Percentiles rank a stretch among this genome's conserved stretches.
Evolutionary conservation across 2,329 filamentous ascomycete species (phyloP).

Genomic region (Aureobasidium sp.): DNA sequence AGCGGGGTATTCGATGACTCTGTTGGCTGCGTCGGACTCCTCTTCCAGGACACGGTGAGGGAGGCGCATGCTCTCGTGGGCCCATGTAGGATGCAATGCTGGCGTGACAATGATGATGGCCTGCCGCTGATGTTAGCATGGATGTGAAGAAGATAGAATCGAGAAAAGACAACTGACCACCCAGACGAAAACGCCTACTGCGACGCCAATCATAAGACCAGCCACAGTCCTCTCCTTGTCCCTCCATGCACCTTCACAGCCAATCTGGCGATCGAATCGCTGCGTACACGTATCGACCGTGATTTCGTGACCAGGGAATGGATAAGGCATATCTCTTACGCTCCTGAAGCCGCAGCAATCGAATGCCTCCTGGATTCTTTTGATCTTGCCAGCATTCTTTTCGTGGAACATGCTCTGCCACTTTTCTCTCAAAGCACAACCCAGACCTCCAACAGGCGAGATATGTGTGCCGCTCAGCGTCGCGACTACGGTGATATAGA

Average conservation of each 20-base stretch:
- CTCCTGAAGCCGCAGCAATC: constrained; percentile 60
- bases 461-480: constrained; percentile 40
- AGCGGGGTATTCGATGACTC: constrained; percentile 6
- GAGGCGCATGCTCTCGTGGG: constrained; percentile 13
- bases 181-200: constrained; percentile 47
- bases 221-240: constrained; percentile 47
- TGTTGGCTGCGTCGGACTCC: neutral
- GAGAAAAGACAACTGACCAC: constrained; percentile 40
- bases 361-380: constrained; percentile 57
- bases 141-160: neutral
- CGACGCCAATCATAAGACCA: constrained; percentile 50
- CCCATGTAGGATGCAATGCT: constrained; percentile 24
- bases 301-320: constrained; percentile 43
- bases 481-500: constrained; percentile 36
- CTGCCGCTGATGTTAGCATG: constrained; percentile 17
- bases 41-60: neutral
- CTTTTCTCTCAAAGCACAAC: constrained; percentile 50
- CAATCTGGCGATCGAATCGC: constrained; percentile 38
- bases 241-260: constrained; percentile 54
- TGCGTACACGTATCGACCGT: constrained; percentile 37
- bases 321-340: constrained; percentile 55
- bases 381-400: constrained; percentile 47
- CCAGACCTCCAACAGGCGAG: constrained; percentile 31
- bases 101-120: constrained; percentile 23
- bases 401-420: constrained; percentile 51